phyloP scores from a whole-genome alignment of 2,329 filamentous ascomycete genomes.

The Talaromyces rugulosus region DNA sequence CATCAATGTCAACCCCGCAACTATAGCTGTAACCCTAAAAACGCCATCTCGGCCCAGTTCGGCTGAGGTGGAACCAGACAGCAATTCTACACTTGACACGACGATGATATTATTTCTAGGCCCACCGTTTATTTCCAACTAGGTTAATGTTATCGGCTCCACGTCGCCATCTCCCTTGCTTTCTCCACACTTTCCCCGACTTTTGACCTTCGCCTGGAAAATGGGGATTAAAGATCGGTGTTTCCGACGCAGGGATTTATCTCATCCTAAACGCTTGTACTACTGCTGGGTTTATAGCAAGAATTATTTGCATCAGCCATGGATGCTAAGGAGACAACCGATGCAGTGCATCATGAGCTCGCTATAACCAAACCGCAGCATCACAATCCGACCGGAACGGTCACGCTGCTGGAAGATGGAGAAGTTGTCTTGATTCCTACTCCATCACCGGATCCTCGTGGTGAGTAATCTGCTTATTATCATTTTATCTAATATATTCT shows the following conservation, averaged over 20 bases:
- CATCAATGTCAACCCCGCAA: neutral
- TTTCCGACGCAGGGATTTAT: neutral
- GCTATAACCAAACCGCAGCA: neutral
- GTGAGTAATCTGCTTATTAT: neutral
- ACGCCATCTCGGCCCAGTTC: neutral
- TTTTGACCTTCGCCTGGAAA: neutral
- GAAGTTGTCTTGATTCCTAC: neutral
- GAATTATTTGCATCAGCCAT: neutral
- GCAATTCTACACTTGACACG: neutral
- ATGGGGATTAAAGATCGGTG: neutral
- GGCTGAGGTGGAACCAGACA: neutral
- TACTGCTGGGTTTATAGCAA: neutral
- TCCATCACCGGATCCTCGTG: neutral
- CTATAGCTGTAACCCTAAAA: neutral
- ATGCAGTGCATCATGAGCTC: neutral
- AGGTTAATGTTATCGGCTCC: neutral
- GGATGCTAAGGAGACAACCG: neutral
- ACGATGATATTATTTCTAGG: neutral
- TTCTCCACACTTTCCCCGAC: neutral
- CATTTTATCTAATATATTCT: neutral
- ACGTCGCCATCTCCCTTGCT: neutral
- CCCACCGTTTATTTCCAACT: neutral
- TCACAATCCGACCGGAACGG: neutral
- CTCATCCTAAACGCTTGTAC: neutral
- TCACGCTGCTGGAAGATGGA: neutral